These are phyloP conservation scores for Fusarium chlamydosporum DNA, from an alignment of 2,329 filamentous ascomycete genomes.

Conservation along the genomic window DNA sequence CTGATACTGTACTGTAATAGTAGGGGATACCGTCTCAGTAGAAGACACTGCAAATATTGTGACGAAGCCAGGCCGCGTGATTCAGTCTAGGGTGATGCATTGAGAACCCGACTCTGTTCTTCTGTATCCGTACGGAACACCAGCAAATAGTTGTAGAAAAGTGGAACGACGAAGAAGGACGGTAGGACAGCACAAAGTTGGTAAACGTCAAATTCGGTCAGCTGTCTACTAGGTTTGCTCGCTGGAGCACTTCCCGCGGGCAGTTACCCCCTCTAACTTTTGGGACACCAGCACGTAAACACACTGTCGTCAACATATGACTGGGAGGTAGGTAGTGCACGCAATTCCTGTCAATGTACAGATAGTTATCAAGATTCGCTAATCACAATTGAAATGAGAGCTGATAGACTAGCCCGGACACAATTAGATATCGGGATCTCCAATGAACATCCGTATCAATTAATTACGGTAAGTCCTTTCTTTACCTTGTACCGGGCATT, in stretches of 20 bases:
- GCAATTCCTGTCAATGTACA: neutral
- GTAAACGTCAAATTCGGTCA: slow-evolving; percentile 13
- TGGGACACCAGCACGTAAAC: neutral
- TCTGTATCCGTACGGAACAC: neutral
- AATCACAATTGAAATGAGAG: slow-evolving; percentile 5
- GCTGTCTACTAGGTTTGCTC: slow-evolving; percentile 18
- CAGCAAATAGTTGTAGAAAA: slow-evolving; percentile 13
- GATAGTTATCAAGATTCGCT: neutral
- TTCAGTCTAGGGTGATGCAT: slow-evolving; percentile 31
- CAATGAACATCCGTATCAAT: neutral
- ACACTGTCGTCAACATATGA: neutral
- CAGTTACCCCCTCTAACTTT: neutral
- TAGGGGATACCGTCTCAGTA: neutral
- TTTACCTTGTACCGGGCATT: slow-evolving; percentile 10
- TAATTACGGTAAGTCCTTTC: neutral
- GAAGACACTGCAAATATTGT: neutral
- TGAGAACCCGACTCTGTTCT: slow-evolving; percentile 1
- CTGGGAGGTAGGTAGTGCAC: too few relatives aligned
- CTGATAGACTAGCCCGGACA: neutral
- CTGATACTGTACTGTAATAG: slow-evolving; percentile 32
- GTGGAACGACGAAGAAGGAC: slow-evolving; percentile 18
- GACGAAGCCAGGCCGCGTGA: slow-evolving; percentile 21
- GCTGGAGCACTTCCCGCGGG: neutral
- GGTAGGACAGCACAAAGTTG: slow-evolving; percentile 20
- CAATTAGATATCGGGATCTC: slow-evolving; percentile 3